Evolutionary conservation across 805 yeast genomes (phyloP), one percentile per base, ranked within the genome.

Genomic region (Blastobotrys americana): DNA sequence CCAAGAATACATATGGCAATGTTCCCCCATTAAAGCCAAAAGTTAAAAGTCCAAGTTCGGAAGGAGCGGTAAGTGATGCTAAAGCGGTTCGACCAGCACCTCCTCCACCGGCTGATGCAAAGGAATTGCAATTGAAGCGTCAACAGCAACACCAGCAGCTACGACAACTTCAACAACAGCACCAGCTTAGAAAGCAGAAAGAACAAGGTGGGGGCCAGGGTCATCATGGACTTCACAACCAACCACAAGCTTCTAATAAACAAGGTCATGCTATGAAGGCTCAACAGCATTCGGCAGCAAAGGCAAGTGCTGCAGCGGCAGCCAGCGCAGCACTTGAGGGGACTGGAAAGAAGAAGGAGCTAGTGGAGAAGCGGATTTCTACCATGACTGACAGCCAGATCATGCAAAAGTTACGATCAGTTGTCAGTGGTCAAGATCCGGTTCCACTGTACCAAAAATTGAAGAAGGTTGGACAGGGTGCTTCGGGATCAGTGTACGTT

Each of bases 391-490:
- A 90, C 55, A 79, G 85, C 38, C 96, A 90, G 66, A 74, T 87
- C 19, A 76, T 90, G 74, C 79, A 83, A 34, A 85, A 83, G 57
- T 70, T 93, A 53, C 76, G 82, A 47, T 77, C 86, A 3, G 96
- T 89, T 25, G 96, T 93, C 6, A 78, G 81, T 52, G 78, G 75
- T 55, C 74, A 77, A 36, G 95, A 93, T 65, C 99, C 99, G n/a
- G 72, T 86, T 4, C 82, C 87, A 3, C 52, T 64, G 16, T 69
- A 64, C 49, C 66, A 67, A 44, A 68, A 64, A 49, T 55, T 90
- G 50, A 73, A 76, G 33, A 89, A 90, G 63, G 82, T 93, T 51
- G 99, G 99, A 1, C 98, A 93, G 67, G 98, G 99, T 58, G 98
- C 98, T 0, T 82, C 94, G 13, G 99, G 98, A 44, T 95, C 95